phyloP scores from a whole-genome alignment of 164 flowering plant species.

The Tinospora cordifolia region DNA sequence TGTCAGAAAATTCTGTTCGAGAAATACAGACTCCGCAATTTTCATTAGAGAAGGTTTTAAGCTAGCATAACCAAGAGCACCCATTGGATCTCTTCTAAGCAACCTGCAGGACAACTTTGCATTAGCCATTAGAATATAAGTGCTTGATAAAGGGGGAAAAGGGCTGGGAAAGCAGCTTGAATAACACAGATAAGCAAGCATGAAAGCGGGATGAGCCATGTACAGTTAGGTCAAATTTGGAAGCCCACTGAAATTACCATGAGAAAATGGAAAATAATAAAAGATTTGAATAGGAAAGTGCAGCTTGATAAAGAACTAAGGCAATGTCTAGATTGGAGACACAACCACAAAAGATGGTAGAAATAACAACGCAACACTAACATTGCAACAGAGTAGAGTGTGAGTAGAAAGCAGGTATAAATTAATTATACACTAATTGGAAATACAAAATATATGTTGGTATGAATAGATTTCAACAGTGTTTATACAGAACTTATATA shows the following conservation, averaged over 20 bases:
- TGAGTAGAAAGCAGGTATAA: background rate
- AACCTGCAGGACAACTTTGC: slow-evolving; percentile 34
- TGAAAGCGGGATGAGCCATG: background rate
- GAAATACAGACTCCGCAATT: slow-evolving; percentile 81
- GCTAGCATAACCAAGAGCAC: slow-evolving; percentile 80
- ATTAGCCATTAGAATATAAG: background rate
- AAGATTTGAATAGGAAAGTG: background rate
- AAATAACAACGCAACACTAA: background rate
- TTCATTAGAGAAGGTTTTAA: slow-evolving; percentile 49
- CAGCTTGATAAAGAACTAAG: background rate
- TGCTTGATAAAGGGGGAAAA: background rate
- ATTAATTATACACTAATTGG: background rate
- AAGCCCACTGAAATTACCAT: background rate
- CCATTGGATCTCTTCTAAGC: slow-evolving; percentile 95
- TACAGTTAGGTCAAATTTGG: background rate
- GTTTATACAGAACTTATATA: background rate
- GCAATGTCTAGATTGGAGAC: background rate
- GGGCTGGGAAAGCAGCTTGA: background rate
- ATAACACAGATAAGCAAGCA: no score
- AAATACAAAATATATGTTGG: background rate
- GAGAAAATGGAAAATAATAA: background rate
- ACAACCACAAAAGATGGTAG: background rate
- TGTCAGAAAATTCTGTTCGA: slow-evolving; percentile 88
- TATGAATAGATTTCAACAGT: background rate
- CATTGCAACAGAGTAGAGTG: background rate